Evolutionary conservation across 345 rosid species (phyloP), one percentile per base, ranked within the genome.

Genomic region (Camelina neglecta): DNA sequence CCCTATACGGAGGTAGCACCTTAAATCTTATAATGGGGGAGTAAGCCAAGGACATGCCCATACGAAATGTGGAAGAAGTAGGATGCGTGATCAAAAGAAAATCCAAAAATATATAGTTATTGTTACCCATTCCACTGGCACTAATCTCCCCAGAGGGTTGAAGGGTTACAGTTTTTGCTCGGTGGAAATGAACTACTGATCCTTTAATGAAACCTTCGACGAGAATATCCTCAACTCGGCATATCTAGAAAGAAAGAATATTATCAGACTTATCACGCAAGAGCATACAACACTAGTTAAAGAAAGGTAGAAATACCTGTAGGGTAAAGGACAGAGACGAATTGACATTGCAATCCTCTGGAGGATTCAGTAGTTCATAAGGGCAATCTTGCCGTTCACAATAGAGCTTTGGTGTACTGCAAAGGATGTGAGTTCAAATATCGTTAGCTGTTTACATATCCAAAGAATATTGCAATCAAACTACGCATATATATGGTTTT

Each of bases 291-390:
- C 20, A 18, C 67, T 23, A 65, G 73, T 31, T 51, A 24, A 61
- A 66, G 63, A 56, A 38, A 70, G 31, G 69, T 67, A 78, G 65
- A 79, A 48, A 59, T 65, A 94, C 98, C 98, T 96, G 99, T 74
- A 96, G 95, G 23, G 99, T 96, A 81, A 96, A 96, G 48, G 99
- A 83, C 67, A 96, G 82, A 63, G 99, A 91, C 31, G 98, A 75
- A 84, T 96, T 96, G 83, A 96, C 97, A 81, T 88, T 96, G 95
- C 99, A 96, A 81, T 96, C 99, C 79, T 96, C 99, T 78, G 99
- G 99, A 6, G 99, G 99, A 73, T 78, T 84, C 48, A 96, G 85
- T 16, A 96, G 82, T 83, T 96, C 99, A 67, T 75, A 60, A 5
- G 99, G 98, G 84, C 99, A 96, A 69, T 87, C 86, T 80, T 88